Conservation (phyloP, 2,329 filamentous ascomycete genomes). For the Cordyceps fumosorosea region DNA sequence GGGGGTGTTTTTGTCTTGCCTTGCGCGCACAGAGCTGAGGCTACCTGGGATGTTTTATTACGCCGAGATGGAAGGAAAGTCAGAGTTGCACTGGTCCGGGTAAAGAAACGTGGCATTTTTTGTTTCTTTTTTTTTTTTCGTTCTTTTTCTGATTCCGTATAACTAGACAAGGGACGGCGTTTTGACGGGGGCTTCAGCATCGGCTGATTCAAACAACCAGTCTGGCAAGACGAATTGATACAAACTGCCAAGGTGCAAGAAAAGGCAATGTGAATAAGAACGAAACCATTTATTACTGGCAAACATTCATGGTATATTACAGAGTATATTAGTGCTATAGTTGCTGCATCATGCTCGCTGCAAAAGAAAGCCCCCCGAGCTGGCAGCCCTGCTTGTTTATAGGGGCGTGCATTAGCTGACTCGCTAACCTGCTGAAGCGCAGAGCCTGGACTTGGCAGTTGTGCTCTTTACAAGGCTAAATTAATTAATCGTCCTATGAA, state of each 20-base stretch:
- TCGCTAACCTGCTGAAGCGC: neutral
- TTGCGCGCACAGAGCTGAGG: constrained; percentile 5
- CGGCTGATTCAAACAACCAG: no score
- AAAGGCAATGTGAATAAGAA: no score
- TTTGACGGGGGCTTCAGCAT: no score
- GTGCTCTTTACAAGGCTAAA: no score
- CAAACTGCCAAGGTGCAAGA: no score
- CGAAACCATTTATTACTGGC: neutral
- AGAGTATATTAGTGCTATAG: neutral
- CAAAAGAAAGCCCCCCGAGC: neutral
- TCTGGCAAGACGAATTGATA: no score
- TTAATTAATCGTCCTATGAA: neutral
- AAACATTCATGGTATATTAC: neutral
- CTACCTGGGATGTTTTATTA: neutral
- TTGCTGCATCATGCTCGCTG: neutral
- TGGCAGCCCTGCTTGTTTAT: constrained; percentile 4
- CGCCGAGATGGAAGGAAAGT: neutral
- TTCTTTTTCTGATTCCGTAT: neutral
- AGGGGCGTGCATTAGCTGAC: neutral
- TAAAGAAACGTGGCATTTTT: neutral
- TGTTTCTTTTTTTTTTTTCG: neutral
- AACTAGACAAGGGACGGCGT: no score
- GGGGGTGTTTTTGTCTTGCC: neutral
- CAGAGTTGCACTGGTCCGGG: neutral
- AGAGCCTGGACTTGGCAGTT: no score